Base-by-base conservation (phyloP, 345 rosid species). In the Geranium brycei region DNA sequence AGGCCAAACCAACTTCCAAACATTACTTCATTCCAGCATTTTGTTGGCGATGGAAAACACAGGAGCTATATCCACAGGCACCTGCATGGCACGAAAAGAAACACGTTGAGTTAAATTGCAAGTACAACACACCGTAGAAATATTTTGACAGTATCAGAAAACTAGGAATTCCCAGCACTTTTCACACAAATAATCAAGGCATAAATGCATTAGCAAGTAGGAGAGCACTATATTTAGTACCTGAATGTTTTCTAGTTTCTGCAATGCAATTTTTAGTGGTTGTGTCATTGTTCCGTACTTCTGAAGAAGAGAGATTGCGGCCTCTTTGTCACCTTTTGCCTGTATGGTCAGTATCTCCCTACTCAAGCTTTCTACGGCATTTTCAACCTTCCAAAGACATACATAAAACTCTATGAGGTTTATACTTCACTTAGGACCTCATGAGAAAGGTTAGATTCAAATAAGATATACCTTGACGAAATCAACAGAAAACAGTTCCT, bases 241-340 rank as follows among this genome's bases (percentile, higher is more conserved):
- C 88, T 88, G 80, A 68, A 82, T 63, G 32, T 62, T 67, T 56
- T 88, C 95, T 62, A 91, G 71, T 62, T 79, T 91, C 35, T 75
- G 79, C 72, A 91, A 68, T 64, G 92, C 87, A 40, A 70, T 71
- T 73, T 77, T 82, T 71, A 91, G 66, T 17, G 91, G 90, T 5
- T 73, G 73, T 17, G 91, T 85, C 73, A 91, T 74, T 57, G 62
- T 76, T 69, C 85, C 83, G 72, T 91, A 88, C 65, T 77, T 85
- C 47, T 87, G 41, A 17, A 87, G 70, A 58, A 88, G 98, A 58
- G 65, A 72, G 19, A 66, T 75, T 68, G 96, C 92, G 69, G 88
- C 91, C 31, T 28, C 77, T 73, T 88, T 91, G 77, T 88, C 96
- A 65, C 91, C 98, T 74, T 74, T 80, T 64, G 96, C 98, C 66